These are phyloP conservation scores for Fusarium sarcochroum DNA, from an alignment of 2,329 filamentous ascomycete genomes.

Conservation along the genomic window DNA sequence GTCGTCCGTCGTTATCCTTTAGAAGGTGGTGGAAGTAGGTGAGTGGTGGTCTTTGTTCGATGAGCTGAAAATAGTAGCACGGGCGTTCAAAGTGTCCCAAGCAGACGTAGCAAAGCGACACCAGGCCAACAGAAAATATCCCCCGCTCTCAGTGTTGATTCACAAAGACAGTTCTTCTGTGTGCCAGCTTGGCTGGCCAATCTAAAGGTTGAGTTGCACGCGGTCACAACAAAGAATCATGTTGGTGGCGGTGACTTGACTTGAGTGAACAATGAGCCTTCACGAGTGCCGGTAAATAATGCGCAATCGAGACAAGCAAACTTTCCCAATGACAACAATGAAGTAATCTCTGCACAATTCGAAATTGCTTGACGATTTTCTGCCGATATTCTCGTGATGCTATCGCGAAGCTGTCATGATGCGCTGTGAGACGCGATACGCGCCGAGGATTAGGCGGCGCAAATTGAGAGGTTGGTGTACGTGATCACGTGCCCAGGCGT, in stretches of 20 bases:
- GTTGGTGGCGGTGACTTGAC: constrained; percentile 40
- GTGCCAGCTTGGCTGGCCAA: constrained; percentile 37
- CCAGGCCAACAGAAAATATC: constrained; percentile 12
- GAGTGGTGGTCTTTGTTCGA: constrained; percentile 30
- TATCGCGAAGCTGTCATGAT: constrained; percentile 48
- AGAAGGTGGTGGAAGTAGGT: constrained; percentile 8
- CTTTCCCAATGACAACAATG: not conserved
- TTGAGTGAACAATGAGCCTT: constrained; percentile 14
- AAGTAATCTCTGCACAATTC: not conserved
- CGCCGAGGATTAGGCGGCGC: constrained; percentile 56
- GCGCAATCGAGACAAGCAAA: not conserved
- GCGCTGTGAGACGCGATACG: constrained; percentile 48
- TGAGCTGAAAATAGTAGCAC: constrained; percentile 42
- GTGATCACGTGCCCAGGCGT: constrained; percentile 48
- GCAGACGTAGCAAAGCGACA: constrained; percentile 16
- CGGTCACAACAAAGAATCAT: constrained; percentile 48
- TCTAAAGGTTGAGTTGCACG: constrained; percentile 33
- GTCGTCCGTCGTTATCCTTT: constrained; percentile 11
- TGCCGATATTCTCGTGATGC: constrained; percentile 42
- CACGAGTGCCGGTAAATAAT: not conserved
- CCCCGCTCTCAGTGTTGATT: constrained; percentile 7
- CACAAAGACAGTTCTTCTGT: constrained; percentile 27
- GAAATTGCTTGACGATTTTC: constrained; percentile 26
- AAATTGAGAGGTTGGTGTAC: constrained; percentile 44
- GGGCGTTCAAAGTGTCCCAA: constrained; percentile 18